These are phyloP conservation scores for Ramaria sp. DNA, from an alignment of 768 basidiomycete genomes.

Conservation along the genomic window DNA sequence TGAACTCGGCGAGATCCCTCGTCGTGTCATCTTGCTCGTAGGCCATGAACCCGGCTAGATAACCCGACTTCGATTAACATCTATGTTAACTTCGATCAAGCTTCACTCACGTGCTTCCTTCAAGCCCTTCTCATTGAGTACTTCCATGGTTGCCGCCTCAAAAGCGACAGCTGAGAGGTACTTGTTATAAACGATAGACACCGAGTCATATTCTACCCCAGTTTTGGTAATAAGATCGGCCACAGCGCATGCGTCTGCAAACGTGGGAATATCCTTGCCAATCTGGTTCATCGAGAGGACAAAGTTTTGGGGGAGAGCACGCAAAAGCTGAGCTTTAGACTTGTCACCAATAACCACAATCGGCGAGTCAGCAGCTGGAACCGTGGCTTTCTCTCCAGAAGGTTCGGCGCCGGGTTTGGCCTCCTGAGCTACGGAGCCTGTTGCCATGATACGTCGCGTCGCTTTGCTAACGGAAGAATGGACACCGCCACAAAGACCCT, in stretches of 20 bases:
- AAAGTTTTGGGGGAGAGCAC: conserved; percentile 53
- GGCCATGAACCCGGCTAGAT: conserved; percentile 73
- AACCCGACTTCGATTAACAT: not conserved
- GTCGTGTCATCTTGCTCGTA: conserved; percentile 97
- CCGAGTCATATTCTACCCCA: conserved; percentile 78
- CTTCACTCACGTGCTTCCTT: conserved; percentile 63
- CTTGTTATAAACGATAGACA: conserved; percentile 84
- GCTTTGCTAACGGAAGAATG: too few relatives aligned
- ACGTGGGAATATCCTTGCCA: conserved; percentile 94
- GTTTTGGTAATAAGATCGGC: conserved; percentile 41
- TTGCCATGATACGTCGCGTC: too few relatives aligned
- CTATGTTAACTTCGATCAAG: not conserved
- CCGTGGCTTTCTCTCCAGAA: conserved; percentile 36
- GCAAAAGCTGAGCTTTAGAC: conserved; percentile 83
- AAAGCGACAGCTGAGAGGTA: conserved; percentile 89
- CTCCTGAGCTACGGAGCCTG: too few relatives aligned
- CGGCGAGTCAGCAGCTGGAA: conserved; percentile 51
- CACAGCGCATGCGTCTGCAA: conserved; percentile 89
- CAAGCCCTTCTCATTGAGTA: conserved; percentile 73
- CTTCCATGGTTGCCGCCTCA: conserved; percentile 62
- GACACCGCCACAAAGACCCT: too few relatives aligned
- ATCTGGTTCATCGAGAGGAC: conserved; percentile 93
- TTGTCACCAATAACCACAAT: conserved; percentile 94
- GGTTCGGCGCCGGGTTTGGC: too few relatives aligned
- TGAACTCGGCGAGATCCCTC: conserved; percentile 59